Evolutionary conservation across 2,329 filamentous ascomycete species (phyloP).

Genomic region (Tolypocladium amazonense): DNA sequence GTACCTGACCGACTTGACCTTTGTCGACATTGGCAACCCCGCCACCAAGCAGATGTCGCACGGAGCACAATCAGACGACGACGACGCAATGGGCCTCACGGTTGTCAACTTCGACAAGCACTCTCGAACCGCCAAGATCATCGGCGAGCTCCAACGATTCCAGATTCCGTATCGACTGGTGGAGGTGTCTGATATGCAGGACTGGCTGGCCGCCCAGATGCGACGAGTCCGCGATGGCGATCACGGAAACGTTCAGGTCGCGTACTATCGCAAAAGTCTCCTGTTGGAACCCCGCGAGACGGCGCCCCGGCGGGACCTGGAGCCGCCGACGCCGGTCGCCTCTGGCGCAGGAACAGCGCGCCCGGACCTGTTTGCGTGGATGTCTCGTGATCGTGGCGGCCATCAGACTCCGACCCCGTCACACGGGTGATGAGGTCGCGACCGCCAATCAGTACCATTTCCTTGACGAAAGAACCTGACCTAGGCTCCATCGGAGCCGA

Average conservation of each 20-base stretch:
- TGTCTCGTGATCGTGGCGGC: constrained; percentile 34
- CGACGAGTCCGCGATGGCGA: constrained; percentile 57
- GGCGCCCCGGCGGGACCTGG: constrained; percentile 19
- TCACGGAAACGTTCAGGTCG: constrained; percentile 46
- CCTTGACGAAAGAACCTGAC: not conserved
- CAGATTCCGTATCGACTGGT: constrained; percentile 83
- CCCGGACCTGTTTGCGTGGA: constrained; percentile 39
- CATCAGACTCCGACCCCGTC: constrained; percentile 16
- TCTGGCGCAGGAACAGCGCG: constrained; percentile 18
- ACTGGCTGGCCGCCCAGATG: constrained; percentile 82
- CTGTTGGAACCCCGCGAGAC: constrained; percentile 67
- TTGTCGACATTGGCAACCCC: constrained; percentile 89
- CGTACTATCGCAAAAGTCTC: constrained; percentile 71
- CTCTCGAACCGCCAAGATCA: constrained; percentile 86
- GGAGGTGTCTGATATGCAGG: constrained; percentile 79
- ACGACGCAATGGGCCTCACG: constrained; percentile 53
- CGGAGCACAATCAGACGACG: constrained; percentile 40
- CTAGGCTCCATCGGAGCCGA: not conserved
- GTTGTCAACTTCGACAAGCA: constrained; percentile 99
- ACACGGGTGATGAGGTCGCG: constrained; percentile 4
- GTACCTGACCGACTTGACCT: constrained; percentile 91
- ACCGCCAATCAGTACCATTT: not conserved
- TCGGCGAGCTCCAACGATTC: constrained; percentile 90
- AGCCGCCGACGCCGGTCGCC: constrained; percentile 19
- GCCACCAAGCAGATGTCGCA: constrained; percentile 62